Evolutionary conservation across 208 protist genomes (phyloP).

Genomic region (Jaenimonas drosophilae): DNA sequence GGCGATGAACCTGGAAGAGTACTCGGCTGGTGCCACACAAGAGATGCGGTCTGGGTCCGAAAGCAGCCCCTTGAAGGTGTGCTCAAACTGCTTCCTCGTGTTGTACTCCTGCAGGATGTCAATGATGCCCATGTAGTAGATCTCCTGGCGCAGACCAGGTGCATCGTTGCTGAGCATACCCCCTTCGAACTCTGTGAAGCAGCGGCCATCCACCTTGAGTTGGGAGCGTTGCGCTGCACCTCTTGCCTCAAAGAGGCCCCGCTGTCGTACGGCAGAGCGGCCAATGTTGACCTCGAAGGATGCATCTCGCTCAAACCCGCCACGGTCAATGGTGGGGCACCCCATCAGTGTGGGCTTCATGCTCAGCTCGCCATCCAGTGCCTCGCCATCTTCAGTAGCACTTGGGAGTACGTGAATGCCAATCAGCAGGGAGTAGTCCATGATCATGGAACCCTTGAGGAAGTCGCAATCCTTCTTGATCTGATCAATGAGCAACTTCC

Average conservation of each 20-base stretch:
- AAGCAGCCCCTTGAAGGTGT: constrained; percentile 34
- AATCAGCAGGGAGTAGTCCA: constrained; percentile 92
- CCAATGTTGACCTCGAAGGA: not conserved
- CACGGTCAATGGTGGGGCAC: not conserved
- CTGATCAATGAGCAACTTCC: constrained; percentile 72
- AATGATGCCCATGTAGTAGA: constrained; percentile 93
- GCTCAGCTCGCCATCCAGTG: not conserved
- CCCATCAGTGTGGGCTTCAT: constrained; percentile 4
- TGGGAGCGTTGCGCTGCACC: not conserved
- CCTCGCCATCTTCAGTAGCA: not conserved
- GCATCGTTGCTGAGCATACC: constrained; percentile 72
- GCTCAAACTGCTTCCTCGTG: constrained; percentile 70
- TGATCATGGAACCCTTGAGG: constrained; percentile 76
- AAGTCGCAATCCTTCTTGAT: constrained; percentile 84
- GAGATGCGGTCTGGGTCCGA: constrained; percentile 78
- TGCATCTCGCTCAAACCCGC: not conserved
- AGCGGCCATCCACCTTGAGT: constrained; percentile 31
- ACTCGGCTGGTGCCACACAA: constrained; percentile 69
- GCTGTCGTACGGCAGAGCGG: no score
- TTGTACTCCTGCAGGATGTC: constrained; percentile 92
- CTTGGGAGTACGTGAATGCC: constrained; percentile 75
- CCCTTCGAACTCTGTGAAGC: constrained; percentile 72
- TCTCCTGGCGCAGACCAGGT: constrained; percentile 39
- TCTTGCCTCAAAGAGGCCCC: no score
- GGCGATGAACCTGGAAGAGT: constrained; percentile 76